A percentile compares a stretch with the other conserved stretches of the same genome.
phyloP scores from a whole-genome alignment of 768 basidiomycete genomes.

The Suillus fuscotomentosus region DNA sequence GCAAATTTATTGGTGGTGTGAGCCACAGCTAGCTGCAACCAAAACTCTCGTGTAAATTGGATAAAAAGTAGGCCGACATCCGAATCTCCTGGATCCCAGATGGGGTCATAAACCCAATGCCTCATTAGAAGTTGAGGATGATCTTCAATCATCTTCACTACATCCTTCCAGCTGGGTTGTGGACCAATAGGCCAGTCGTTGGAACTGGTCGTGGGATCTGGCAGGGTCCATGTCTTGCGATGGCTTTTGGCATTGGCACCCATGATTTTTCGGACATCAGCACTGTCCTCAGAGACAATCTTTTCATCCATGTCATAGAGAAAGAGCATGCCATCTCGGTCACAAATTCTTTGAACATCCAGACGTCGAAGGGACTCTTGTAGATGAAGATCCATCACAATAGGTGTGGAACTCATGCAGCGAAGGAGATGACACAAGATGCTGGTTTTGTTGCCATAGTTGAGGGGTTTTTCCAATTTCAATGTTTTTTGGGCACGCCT shows the following conservation, averaged over 20 bases:
- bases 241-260: too few species aligned
- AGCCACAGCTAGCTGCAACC: not conserved
- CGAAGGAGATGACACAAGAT: not conserved
- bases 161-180: too few species aligned
- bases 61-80: not conserved
- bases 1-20: not conserved
- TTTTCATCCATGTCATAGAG: not conserved
- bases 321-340: not conserved
- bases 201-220: too few species aligned
- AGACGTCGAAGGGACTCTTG: not conserved
- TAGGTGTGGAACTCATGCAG: not conserved
- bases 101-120: not conserved
- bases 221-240: too few species aligned
- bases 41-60: not conserved
- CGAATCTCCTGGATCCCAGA: not conserved
- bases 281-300: not conserved
- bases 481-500: too few species aligned
- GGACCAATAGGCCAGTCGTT: too few species aligned
- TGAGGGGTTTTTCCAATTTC: not conserved
- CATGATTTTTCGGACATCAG: not conserved
- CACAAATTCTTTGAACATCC: not conserved
- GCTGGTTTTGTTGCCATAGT: not conserved
- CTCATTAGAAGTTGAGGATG: not conserved
- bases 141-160: not conserved
- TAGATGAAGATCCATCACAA: not conserved